phyloP scores from a whole-genome alignment of 129 eudicot species.

The Heracleum sosnowskyi region DNA sequence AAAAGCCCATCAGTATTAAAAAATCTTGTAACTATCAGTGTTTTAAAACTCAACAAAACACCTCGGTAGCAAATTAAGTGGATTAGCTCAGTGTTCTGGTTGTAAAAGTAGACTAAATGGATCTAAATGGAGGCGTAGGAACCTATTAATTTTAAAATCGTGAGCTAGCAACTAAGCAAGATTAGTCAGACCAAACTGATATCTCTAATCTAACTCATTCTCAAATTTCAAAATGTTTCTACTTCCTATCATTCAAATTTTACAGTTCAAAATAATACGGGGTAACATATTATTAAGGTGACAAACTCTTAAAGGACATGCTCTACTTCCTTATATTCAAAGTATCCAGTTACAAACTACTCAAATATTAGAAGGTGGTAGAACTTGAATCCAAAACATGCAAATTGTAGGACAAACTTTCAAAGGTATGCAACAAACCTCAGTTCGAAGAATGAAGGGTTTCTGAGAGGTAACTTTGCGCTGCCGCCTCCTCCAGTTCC shows the following conservation, averaged over 20 bases:
- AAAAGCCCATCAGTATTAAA: neutral
- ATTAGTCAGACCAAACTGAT: neutral
- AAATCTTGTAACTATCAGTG: neutral
- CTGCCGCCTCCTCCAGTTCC: slow-evolving; percentile 52
- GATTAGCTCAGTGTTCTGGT: neutral
- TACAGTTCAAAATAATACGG: neutral
- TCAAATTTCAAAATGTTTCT: neutral
- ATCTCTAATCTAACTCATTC: neutral
- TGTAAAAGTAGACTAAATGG: neutral
- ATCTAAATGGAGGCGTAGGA: neutral
- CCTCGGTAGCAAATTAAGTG: neutral
- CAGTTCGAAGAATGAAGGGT: slow-evolving; percentile 87
- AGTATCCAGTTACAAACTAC: neutral
- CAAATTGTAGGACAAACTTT: neutral
- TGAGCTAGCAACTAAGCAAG: neutral
- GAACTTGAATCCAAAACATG: neutral
- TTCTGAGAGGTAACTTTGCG: slow-evolving; percentile 51
- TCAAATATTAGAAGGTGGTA: neutral
- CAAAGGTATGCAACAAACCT: slow-evolving; percentile 35
- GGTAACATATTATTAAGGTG: neutral
- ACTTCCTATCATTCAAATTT: neutral
- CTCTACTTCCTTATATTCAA: neutral
- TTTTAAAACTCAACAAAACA: neutral
- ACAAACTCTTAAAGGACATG: neutral
- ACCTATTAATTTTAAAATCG: neutral